A percentile compares a stretch with the other conserved stretches of the same genome.
These are phyloP conservation scores for Chondrus crispus DNA, from an alignment of 23 red algal genomes.

Conservation along the genomic window DNA sequence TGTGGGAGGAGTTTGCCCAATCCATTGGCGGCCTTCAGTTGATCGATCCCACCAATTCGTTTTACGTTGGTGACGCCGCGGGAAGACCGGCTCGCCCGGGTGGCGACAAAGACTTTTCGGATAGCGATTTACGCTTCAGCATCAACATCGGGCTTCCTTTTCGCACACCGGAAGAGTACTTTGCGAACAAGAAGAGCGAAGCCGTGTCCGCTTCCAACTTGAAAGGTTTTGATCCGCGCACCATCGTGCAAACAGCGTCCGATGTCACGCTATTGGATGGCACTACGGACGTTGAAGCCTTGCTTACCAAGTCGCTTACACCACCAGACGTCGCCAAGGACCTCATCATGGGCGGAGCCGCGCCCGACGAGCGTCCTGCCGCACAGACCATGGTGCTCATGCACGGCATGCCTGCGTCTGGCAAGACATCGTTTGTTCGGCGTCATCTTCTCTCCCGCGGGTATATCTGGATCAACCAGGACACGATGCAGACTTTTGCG, in stretches of 20 bases:
- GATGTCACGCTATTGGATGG: neutral
- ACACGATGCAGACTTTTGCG: constrained; percentile 50
- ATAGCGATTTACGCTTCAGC: constrained; percentile 58
- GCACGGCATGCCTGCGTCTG: constrained; percentile 65
- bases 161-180: constrained; percentile 67
- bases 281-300: neutral
- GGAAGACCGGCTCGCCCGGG: constrained; percentile 20
- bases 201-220: neutral
- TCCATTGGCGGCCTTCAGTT: neutral
- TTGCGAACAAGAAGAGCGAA: constrained; percentile 21
- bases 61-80: constrained; percentile 77
- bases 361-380: neutral
- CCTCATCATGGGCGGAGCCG: neutral
- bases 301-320: constrained; percentile 16
- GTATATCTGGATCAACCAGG: constrained; percentile 57
- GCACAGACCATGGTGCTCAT: constrained; percentile 72
- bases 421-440: constrained; percentile 68
- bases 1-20: constrained; percentile 59
- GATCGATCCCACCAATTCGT: constrained; percentile 26
- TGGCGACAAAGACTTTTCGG: constrained; percentile 50
- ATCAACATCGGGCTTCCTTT: constrained; percentile 65
- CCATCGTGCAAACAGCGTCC: neutral
- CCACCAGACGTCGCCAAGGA: constrained; percentile 33
- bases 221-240: constrained; percentile 54
- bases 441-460: constrained; percentile 40